phyloP scores from a whole-genome alignment of 176 grass and related monocot species.

The Aegilops sharonensis region DNA sequence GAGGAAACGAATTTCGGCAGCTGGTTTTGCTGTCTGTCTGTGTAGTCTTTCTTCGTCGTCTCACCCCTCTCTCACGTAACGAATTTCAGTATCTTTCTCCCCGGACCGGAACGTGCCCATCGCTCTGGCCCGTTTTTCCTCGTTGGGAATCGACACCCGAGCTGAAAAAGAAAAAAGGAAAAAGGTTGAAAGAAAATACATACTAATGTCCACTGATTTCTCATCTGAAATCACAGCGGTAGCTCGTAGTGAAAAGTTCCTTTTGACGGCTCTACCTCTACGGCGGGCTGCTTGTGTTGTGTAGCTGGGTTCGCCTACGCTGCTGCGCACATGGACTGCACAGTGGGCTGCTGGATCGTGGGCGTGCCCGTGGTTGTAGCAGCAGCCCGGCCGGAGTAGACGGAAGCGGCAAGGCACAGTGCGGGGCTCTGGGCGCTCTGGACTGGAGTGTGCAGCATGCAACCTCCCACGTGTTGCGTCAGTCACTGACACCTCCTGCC shows the following conservation, averaged over 20 bases:
- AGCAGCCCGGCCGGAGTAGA: not conserved
- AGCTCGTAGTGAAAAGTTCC: not conserved
- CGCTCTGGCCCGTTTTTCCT: not conserved
- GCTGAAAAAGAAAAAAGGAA: not conserved
- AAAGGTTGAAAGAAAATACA: too few relatives aligned
- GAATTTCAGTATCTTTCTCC: not conserved
- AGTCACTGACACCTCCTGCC: constrained; percentile 1
- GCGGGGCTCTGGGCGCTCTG: not conserved
- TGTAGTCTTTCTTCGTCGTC: not conserved
- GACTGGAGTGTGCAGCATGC: constrained; percentile 23
- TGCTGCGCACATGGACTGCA: not conserved
- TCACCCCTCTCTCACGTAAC: not conserved
- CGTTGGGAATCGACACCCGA: not conserved
- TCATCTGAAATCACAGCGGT: too few relatives aligned
- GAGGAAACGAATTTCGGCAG: not conserved
- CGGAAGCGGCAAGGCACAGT: not conserved
- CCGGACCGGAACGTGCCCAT: not conserved
- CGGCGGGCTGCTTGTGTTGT: not conserved
- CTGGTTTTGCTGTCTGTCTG: too few relatives aligned
- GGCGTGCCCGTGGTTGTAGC: not conserved
- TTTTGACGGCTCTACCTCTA: not conserved
- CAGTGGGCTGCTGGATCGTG: not conserved
- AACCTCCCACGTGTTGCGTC: constrained; percentile 34
- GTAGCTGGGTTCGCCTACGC: not conserved
- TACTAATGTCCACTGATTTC: too few relatives aligned